Base-by-base conservation (phyloP, 495 filamentous ascomycete genomes). In the Apiosordaria backusii region DNA sequence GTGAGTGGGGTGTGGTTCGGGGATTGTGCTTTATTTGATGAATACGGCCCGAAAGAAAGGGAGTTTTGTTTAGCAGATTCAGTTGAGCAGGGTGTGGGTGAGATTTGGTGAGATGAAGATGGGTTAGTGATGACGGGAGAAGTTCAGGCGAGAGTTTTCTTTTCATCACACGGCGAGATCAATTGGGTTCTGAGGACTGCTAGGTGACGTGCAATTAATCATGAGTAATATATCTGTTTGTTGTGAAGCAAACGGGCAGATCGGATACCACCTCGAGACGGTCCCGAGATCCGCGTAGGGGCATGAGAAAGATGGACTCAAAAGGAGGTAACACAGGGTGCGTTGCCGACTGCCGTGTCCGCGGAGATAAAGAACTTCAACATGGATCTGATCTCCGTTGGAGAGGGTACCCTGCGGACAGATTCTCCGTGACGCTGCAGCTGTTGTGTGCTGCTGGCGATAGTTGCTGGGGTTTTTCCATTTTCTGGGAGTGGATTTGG, bases 401-500 rank as follows among this genome's bases (percentile, higher is more conserved):
- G n/a, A 23, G n/a, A 21, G 52, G 18, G 22, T 19, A 55, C 22
- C 15, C 4, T 7, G 35, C 35, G 35, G 13, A 45, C 9, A 15
- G 13, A 18, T 2, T 13, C 5, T 13, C 35, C 35, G 9, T 13
- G 35, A 45, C 9, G 16, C 10, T 7, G 35, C 15, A 22, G 22
- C 22, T 55, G 52, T 23, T 23, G 52, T 21, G n/a, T 55, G 52
- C 21, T 23, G 9, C 50, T 18, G 50, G 16, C 6, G 5, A 54
- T 5, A 61, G 13, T 23, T 45, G 26, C 10, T 40, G 23, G 7
- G 1, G 2, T 21, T 25, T 27, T 16, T 4, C 10, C 24, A 4
- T 15, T 61, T 61, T n/a, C 10, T 7, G 59, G 35, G 35, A 61
- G 59, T 60, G 57, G 57, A n/a, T 60, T 60, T 19, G 24, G 24